These are phyloP conservation scores for Pseudogymnoascus pannorum DNA, from an alignment of 2,329 filamentous ascomycete genomes.

Conservation along the genomic window DNA sequence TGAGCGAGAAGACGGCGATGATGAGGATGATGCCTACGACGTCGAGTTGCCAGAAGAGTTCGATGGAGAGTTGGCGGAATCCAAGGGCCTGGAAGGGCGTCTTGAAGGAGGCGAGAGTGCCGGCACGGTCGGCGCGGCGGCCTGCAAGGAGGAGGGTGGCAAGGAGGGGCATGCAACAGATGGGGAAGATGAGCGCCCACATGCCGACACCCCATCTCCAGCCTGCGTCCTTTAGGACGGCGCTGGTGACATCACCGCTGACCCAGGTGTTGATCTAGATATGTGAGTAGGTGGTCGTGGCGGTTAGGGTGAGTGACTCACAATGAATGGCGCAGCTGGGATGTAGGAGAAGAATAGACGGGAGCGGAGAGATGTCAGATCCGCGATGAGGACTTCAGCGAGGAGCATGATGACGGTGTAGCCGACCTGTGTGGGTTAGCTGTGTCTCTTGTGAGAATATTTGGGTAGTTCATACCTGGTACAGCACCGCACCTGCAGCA, in stretches of 20 bases:
- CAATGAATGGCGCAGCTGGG: constrained; percentile 50
- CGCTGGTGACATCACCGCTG: constrained; percentile 47
- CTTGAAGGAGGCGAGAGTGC: constrained; percentile 38
- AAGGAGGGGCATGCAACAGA: constrained; percentile 48
- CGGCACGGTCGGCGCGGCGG: constrained; percentile 44
- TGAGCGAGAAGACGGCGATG: constrained; percentile 39
- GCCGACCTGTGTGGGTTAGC: constrained; percentile 38
- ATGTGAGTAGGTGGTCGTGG: not conserved
- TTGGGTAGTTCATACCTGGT: constrained; percentile 34
- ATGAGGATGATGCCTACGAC: constrained; percentile 41
- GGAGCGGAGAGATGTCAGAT: constrained; percentile 54
- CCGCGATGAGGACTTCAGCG: constrained; percentile 57
- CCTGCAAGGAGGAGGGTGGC: constrained; percentile 43
- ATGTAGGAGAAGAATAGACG: constrained; percentile 60
- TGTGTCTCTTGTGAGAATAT: not conserved
- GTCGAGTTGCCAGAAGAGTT: constrained; percentile 52
- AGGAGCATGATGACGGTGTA: constrained; percentile 55
- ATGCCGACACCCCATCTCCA: constrained; percentile 61
- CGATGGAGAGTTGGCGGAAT: constrained; percentile 27
- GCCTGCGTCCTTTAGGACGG: constrained; percentile 41
- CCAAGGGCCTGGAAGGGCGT: constrained; percentile 39
- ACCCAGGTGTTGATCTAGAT: constrained; percentile 53
- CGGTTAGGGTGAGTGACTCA: constrained; percentile 17
- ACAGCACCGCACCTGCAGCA: constrained; percentile 50
- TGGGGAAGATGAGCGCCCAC: constrained; percentile 55